Percentiles rank a stretch among this genome's conserved stretches.
Evolutionary conservation across 768 basidiomycete species (phyloP).

Genomic region (Amanita subjunquillea): DNA sequence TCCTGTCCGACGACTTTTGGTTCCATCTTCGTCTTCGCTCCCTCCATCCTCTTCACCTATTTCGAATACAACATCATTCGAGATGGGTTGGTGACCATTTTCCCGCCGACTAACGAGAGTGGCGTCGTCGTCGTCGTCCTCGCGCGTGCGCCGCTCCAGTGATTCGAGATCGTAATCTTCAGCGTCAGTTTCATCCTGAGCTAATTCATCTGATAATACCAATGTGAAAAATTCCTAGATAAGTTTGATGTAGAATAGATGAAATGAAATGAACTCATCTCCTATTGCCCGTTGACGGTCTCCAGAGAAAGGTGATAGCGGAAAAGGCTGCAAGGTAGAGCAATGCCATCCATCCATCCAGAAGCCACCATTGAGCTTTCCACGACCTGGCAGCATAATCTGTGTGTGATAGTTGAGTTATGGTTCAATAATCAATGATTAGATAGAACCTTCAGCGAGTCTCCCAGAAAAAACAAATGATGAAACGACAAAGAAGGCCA

Average conservation of each 20-base stretch:
- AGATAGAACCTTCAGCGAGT: conserved; percentile 67
- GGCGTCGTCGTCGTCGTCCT: conserved; percentile 60
- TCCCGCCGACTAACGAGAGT: conserved; percentile 59
- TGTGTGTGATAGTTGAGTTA: conserved; percentile 16
- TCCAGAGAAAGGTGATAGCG: conserved; percentile 84
- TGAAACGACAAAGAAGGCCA: conserved; percentile 87
- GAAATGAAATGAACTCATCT: conserved; percentile 42
- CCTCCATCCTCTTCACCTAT: conserved; percentile 82
- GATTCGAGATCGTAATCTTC: conserved; percentile 87
- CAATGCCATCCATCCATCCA: conserved; percentile 90
- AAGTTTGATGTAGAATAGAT: conserved; percentile 15
- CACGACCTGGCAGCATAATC: conserved; percentile 91
- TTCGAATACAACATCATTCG: conserved; percentile 75
- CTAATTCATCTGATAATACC: conserved; percentile 93
- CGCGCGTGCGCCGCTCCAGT: conserved; percentile 43
- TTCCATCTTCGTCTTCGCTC: conserved; percentile 4
- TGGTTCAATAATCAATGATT: conserved; percentile 1
- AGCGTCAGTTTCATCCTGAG: conserved; percentile 89
- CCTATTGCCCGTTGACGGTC: conserved; percentile 83
- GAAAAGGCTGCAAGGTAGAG: conserved; percentile 79
- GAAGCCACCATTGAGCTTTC: conserved; percentile 88
- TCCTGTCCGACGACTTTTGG: conserved; percentile 10
- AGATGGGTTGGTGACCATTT: conserved; percentile 34
- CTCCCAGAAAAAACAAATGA: conserved; percentile 87
- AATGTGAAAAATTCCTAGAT: conserved; percentile 42